Percentiles rank a stretch among this genome's conserved stretches.
phyloP scores from a whole-genome alignment of 345 rosid species.

The Durio zibethinus region DNA sequence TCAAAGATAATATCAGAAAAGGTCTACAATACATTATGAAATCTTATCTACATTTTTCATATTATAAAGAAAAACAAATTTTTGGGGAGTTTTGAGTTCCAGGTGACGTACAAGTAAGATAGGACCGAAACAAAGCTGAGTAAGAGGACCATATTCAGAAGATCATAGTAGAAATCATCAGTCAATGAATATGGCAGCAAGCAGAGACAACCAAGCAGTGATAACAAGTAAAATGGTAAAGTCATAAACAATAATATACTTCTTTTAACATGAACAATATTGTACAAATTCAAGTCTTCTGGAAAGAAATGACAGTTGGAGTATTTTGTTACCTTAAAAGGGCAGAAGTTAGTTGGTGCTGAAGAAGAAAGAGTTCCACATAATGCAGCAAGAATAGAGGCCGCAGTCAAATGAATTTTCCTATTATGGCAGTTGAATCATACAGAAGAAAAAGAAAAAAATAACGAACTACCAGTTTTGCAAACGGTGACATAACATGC shows the following conservation, averaged over 20 bases:
- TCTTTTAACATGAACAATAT: not conserved
- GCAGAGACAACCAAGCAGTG: not conserved
- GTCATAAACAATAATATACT: not conserved
- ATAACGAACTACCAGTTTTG: not conserved
- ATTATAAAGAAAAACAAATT: not conserved
- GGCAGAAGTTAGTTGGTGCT: slow-evolving; percentile 71
- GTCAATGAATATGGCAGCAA: not conserved
- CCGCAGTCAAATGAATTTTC: slow-evolving; percentile 93
- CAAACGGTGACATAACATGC: not conserved
- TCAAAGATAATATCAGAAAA: not conserved
- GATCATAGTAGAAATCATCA: not conserved
- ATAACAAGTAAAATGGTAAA: not conserved
- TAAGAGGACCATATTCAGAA: not conserved
- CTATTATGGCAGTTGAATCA: slow-evolving; percentile 86
- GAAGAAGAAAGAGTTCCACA: slow-evolving; percentile 68
- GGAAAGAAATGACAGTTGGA: slow-evolving; percentile 21
- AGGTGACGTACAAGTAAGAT: not conserved
- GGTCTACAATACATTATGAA: not conserved
- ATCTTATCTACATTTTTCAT: not conserved
- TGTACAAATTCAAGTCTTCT: not conserved
- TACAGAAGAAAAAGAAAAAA: slow-evolving; percentile 17
- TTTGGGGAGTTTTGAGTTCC: not conserved
- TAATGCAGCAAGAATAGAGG: slow-evolving; percentile 90
- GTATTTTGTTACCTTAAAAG: slow-evolving; percentile 42
- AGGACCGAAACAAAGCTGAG: not conserved